Evolutionary conservation across 257 asterid genomes (phyloP), one percentile per base, ranked within the genome.

Genomic region (Solanum paucissectum): DNA sequence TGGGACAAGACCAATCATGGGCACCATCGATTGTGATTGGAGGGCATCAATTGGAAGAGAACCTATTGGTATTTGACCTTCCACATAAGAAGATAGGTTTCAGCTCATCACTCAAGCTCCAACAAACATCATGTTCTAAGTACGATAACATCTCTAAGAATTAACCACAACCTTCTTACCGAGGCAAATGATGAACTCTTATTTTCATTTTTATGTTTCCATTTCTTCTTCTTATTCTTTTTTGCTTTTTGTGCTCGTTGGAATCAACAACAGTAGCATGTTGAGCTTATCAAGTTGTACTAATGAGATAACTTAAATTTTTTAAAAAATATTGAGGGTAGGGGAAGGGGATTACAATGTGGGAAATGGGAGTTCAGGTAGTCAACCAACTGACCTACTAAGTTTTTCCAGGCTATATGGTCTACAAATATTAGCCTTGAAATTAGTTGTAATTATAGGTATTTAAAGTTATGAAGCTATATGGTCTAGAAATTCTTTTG

Each of bases 21-120:
- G 32, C 3, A 23, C 49, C 89, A 23, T 82, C 89, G 1, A 89
- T 89, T 89, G 87, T 86, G 11, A 89, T 89, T 4, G 89, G 91
- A 60, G 89, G 87, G 0, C 44, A 89, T 87, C 88, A 89, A 58
- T 20, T 87, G 86, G 42, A 83, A 87, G 58, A 87, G 71, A 82
- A 85, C 18, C 18, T 89, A 1, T 27, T 89, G 18, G 12, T 86
- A 62, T 73, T 89, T 60, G 91, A 89, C 38, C 49, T 87, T 27
- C 68, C 64, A 25, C 3, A 23, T 6, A 86, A 84, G 21, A 89
- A 46, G 14, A 60, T 89, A 1, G 89, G 89, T 14, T 86, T 89
- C 20, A 23, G 71, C 9, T 29, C 87, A 2, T 38, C 91, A 32
- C 72, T 86, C 34, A 69, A 52, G 13, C 66, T 62, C 84, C 33